A percentile compares a stretch with the other conserved stretches of the same genome.
These are phyloP conservation scores for Rosa chinensis DNA, from an alignment of 306 rosid species.

Conservation along the genomic window DNA sequence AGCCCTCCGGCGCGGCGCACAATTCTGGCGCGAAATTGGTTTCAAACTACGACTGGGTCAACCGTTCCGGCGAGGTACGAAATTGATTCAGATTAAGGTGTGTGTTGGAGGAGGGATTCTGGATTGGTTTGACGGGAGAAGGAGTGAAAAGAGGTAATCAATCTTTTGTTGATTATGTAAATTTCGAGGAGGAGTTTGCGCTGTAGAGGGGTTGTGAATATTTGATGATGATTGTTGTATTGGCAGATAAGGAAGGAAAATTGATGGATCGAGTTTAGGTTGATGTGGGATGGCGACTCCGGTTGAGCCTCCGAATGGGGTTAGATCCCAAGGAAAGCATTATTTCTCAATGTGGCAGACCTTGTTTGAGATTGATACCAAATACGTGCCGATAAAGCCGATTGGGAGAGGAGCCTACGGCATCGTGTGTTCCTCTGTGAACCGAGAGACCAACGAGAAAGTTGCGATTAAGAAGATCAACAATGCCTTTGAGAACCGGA, in stretches of 20 bases:
- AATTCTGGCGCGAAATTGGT: slow-evolving; percentile 28
- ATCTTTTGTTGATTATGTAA: background rate
- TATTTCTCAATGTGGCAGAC: slow-evolving; percentile 93
- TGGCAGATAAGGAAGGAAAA: background rate
- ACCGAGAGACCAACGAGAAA: slow-evolving; percentile 72
- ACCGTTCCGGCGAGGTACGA: background rate
- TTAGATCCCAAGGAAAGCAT: slow-evolving; percentile 66
- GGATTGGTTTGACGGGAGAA: background rate
- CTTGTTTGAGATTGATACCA: slow-evolving; percentile 83
- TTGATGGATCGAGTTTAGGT: background rate
- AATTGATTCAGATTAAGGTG: too few species aligned
- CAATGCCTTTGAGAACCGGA: slow-evolving; percentile 76
- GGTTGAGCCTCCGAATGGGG: slow-evolving; percentile 92
- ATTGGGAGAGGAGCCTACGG: slow-evolving; percentile 95
- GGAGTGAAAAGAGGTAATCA: background rate
- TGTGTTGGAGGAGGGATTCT: too few species aligned
- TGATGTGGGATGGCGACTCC: slow-evolving; percentile 71
- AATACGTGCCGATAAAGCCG: slow-evolving; percentile 89
- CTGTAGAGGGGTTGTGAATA: too few species aligned
- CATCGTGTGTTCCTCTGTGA: slow-evolving; percentile 84
- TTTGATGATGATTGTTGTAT: background rate
- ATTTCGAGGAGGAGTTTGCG: background rate
- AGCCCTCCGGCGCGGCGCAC: background rate
- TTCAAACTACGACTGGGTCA: background rate
- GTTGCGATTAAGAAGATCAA: slow-evolving; percentile 89